Conservation (phyloP, 108 stramenopile species). For the Cyclostephanos tholiformis region DNA sequence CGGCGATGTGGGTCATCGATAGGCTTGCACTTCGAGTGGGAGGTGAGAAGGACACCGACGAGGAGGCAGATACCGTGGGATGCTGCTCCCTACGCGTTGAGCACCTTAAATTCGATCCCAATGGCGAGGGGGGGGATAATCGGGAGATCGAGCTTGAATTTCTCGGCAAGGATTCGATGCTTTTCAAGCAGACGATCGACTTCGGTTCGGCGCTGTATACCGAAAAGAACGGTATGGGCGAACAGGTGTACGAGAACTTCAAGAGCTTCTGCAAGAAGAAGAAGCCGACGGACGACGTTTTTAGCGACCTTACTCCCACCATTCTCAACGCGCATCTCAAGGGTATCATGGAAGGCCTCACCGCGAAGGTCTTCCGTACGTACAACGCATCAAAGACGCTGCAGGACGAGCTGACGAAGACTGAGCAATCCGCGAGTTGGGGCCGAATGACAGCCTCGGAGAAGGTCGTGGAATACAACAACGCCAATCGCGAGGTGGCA, state of each 20-base stretch:
- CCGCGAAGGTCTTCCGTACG: conserved; percentile 99
- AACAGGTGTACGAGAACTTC: conserved; percentile 92
- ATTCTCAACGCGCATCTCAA: conserved; percentile 93
- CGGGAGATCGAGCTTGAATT: conserved; percentile 99
- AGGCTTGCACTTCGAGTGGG: conserved; percentile 99
- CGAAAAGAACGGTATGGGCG: conserved; percentile 81
- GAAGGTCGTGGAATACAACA: conserved; percentile 98
- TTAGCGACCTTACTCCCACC: conserved; percentile 92
- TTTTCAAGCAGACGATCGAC: conserved; percentile 99
- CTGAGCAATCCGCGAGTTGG: conserved; percentile 71
- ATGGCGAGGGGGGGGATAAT: conserved; percentile 71
- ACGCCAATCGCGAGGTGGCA: conserved; percentile 98
- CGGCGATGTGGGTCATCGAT: conserved; percentile 99
- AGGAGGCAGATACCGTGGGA: conserved; percentile 99
- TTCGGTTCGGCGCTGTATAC: conserved; percentile 87
- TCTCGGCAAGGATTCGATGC: conserved; percentile 99
- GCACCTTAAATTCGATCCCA: conserved; percentile 96
- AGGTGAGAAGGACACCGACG: conserved; percentile 99
- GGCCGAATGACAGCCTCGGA: conserved; percentile 79
- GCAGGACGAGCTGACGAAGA: conserved; percentile 92
- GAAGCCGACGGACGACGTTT: conserved; percentile 90
- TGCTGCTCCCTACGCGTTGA: conserved; percentile 99
- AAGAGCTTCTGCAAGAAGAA: conserved; percentile 90
- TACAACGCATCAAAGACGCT: conserved; percentile 99
- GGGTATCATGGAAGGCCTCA: conserved; percentile 96